These are phyloP conservation scores for Acacia melanoxylon DNA, from an alignment of 306 rosid species.

Conservation along the genomic window DNA sequence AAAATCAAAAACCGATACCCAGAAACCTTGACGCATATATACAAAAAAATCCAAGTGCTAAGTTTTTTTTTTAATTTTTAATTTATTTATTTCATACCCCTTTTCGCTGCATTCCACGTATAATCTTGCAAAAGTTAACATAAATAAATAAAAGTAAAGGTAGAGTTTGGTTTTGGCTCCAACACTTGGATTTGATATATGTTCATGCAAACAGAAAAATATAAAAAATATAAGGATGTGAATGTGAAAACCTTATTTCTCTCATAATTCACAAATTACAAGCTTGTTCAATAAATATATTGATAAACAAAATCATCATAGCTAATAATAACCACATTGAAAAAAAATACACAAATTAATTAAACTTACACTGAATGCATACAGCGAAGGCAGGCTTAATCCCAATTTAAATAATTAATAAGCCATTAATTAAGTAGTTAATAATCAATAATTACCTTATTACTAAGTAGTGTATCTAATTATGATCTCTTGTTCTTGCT, in stretches of 20 bases:
- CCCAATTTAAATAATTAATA: not conserved
- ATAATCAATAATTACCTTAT: not conserved
- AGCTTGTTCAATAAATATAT: not conserved
- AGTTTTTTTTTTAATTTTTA: too few species aligned
- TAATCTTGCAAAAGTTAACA: not conserved
- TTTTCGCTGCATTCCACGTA: too few species aligned
- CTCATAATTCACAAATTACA: slow-evolving; percentile 3
- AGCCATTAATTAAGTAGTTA: not conserved
- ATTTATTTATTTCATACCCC: too few species aligned
- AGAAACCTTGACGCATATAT: too few species aligned
- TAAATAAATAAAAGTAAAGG: not conserved
- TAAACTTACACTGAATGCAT: not conserved
- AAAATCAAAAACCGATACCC: not conserved
- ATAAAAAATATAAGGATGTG: not conserved
- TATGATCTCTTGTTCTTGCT: slow-evolving; percentile 94
- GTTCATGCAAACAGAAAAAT: not conserved
- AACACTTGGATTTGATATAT: not conserved
- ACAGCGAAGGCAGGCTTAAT: not conserved
- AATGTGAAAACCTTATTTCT: not conserved
- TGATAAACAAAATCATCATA: not conserved
- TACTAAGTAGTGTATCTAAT: not conserved
- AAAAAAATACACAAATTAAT: not conserved
- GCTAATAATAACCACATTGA: not conserved
- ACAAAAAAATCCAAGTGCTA: too few species aligned
- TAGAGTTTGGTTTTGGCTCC: not conserved